Evolutionary conservation across 331 rosid species (phyloP).

Genomic region (Erythrophleum ivorense): DNA sequence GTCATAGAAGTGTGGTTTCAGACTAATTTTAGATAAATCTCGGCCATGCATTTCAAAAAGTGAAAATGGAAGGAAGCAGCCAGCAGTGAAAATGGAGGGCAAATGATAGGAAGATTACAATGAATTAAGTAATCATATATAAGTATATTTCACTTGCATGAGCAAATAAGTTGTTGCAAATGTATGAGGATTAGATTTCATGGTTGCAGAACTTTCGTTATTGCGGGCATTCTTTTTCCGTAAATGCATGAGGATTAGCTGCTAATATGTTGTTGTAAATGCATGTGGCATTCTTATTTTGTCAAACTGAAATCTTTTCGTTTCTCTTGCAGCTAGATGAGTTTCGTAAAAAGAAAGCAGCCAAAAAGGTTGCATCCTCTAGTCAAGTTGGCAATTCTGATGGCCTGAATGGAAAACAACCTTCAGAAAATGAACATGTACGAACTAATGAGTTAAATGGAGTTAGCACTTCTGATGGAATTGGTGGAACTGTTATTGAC

Average conservation of each 20-base stretch:
- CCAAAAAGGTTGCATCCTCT: slow-evolving; percentile 67
- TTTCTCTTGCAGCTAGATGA: slow-evolving; percentile 79
- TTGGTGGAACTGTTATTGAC: slow-evolving; percentile 47
- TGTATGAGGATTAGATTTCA: slow-evolving; percentile 9
- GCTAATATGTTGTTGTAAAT: not conserved
- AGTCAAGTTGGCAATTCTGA: slow-evolving; percentile 53
- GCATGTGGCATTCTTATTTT: not conserved
- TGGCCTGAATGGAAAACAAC: slow-evolving; percentile 58
- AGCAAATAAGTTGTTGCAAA: not conserved
- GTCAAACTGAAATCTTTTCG: slow-evolving; percentile 32
- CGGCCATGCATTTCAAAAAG: not conserved
- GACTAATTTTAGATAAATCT: not conserved
- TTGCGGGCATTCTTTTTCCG: not conserved
- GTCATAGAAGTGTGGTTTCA: not conserved
- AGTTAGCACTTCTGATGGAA: slow-evolving; percentile 74
- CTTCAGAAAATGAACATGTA: slow-evolving; percentile 65
- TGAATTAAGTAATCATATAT: slow-evolving; percentile 20
- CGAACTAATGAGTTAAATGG: slow-evolving; percentile 61
- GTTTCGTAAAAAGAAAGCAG: slow-evolving; percentile 91
- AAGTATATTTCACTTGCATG: not conserved
- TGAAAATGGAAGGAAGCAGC: slow-evolving; percentile 21
- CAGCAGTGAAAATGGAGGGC: slow-evolving; percentile 8
- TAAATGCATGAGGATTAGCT: not conserved
- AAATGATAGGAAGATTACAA: not conserved
- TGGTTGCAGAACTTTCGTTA: not conserved